These are phyloP conservation scores for Fraxinus nigra DNA, from an alignment of 305 asterid genomes.

Conservation along the genomic window DNA sequence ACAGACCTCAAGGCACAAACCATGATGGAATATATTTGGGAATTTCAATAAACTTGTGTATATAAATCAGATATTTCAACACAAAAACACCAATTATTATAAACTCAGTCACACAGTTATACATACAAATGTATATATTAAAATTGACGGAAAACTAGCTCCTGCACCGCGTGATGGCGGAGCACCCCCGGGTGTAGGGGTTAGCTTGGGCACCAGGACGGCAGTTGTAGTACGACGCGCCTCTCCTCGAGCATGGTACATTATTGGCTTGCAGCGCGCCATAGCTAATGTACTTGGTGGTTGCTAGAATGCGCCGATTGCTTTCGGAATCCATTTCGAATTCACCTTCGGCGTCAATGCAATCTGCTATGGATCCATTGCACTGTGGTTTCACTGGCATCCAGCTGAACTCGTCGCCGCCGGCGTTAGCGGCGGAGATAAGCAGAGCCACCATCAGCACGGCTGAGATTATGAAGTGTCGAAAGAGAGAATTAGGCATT, in stretches of 20 bases:
- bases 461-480: conserved; percentile 40
- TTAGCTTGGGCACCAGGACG: conserved; percentile 61
- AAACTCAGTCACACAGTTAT: not conserved
- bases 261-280: conserved; percentile 61
- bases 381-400: conserved; percentile 40
- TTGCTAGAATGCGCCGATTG: conserved; percentile 68
- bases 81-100: conserved; percentile 25
- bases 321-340: conserved; percentile 61
- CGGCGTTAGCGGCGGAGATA: conserved; percentile 34
- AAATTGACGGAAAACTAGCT: conserved; percentile 23
- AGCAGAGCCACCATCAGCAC: conserved; percentile 26
- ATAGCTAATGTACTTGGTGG: conserved; percentile 63
- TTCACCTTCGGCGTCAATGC: conserved; percentile 51
- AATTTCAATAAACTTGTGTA: not conserved
- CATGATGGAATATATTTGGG: not conserved
- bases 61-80: conserved; percentile 22
- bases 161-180: conserved; percentile 68
- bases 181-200: conserved; percentile 62
- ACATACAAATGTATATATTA: conserved; percentile 9
- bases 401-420: conserved; percentile 43
- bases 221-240: conserved; percentile 79
- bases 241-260: conserved; percentile 63
- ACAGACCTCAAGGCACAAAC: not conserved
- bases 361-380: conserved; percentile 62
- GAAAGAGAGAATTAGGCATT: conserved; percentile 40